Evolutionary conservation across 2,329 filamentous ascomycete genomes (phyloP).

Genomic region (Pseudocercospora musae): DNA sequence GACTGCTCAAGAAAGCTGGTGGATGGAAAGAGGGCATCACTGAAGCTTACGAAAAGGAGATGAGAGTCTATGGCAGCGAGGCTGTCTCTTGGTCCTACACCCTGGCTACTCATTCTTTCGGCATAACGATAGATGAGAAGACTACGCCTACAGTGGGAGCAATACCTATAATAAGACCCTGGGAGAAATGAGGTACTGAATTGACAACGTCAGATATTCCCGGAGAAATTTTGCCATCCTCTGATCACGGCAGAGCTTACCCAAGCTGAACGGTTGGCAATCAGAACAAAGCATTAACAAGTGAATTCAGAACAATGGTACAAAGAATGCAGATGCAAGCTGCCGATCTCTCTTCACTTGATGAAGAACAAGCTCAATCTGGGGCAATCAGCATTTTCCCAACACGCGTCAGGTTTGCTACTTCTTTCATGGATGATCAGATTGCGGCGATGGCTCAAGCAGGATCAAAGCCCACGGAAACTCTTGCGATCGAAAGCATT

Average conservation of each 20-base stretch:
- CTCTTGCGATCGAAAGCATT: background rate
- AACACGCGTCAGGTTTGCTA: background rate
- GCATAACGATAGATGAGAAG: conserved; percentile 20
- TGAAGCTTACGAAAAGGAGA: conserved; percentile 39
- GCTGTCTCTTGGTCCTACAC: conserved; percentile 56
- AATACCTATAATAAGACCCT: background rate
- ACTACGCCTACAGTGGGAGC: conserved; percentile 12
- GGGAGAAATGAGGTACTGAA: background rate
- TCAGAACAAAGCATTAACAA: background rate
- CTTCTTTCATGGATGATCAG: background rate
- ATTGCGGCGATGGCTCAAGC: background rate
- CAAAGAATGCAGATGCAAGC: background rate
- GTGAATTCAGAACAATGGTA: background rate
- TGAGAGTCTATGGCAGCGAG: conserved; percentile 53
- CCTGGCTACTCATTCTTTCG: conserved; percentile 44
- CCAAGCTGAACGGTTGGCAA: background rate
- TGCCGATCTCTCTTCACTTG: no score
- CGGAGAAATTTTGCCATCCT: background rate
- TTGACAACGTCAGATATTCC: background rate
- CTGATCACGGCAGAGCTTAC: no score
- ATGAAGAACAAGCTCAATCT: background rate
- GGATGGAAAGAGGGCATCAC: conserved; percentile 45
- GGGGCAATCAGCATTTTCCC: background rate
- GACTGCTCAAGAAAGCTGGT: conserved; percentile 51
- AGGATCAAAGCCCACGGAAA: background rate